Base-by-base conservation (phyloP, 2,329 filamentous ascomycete species). In the Cadophora gregata region DNA sequence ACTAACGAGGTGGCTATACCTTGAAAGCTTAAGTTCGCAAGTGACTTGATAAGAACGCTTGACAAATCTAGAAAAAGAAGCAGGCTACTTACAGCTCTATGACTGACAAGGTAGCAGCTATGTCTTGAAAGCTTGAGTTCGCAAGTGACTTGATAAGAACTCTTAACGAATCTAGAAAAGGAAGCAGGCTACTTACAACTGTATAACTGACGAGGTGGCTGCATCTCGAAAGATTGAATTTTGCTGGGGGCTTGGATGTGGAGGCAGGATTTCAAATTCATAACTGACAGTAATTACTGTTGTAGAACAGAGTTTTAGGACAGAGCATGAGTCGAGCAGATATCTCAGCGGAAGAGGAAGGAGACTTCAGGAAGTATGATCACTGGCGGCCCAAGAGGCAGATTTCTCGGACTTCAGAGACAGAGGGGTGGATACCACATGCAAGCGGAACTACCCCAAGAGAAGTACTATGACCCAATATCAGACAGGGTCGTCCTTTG, bases 301-400 rank as follows among this genome's bases (percentile, higher is more conserved):
- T 42, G 38, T 42, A 16, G 19, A 19, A 42, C n/a, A n/a, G n/a
- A n/a, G n/a, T n/a, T n/a, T n/a, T 33, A 19, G 38, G 38, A 16
- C 38, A 42, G 38, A 19, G 38, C 14, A 1, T 16, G 38, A n/a
- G n/a, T n/a, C n/a, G n/a, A 42, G 38, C 2, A 16, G 19, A 42
- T 3, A 16, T 16, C 5, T 36, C 14, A 16, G 31, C 60, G n/a
- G 36, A 53, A 51, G 38, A 29, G 60, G 60, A 51, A 62, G 60
- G 60, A 25, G 47, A 29, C 21, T 31, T 19, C 4, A n/a, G 21
- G 48, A 29, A 27, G 29, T 16, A 42, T 16, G n/a, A n/a, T 9
- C 7, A 55, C 12, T 42, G 24, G 25, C 50, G n/a, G 27, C 16
- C 31, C 50, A 53, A 9, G 25, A 3, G 12, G 16, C 12, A 31